phyloP scores from a whole-genome alignment of 106 monocot genomes.

The Dendrobium catenatum region DNA sequence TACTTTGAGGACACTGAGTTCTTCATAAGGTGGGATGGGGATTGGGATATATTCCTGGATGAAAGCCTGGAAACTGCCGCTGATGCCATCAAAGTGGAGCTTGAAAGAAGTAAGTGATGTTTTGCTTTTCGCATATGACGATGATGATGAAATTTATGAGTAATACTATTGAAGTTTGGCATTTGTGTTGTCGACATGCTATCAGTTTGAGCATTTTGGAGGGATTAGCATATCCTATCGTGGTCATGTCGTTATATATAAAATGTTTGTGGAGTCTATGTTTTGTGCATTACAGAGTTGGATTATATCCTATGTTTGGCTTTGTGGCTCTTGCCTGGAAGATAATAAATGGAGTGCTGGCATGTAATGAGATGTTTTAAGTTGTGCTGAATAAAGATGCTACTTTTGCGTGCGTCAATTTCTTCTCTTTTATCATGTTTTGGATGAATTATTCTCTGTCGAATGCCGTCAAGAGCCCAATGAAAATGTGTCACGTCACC shows the following conservation, averaged over 20 bases:
- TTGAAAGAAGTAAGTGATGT: constrained; percentile 6
- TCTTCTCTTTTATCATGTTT: no score
- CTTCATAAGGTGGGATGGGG: constrained; percentile 89
- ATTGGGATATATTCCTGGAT: constrained; percentile 88
- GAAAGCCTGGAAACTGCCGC: constrained; percentile 61
- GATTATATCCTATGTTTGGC: background rate
- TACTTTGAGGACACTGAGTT: constrained; percentile 93
- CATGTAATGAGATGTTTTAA: background rate
- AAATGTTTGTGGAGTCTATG: background rate
- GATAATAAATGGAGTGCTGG: background rate
- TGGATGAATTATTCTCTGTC: no score
- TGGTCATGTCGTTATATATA: background rate
- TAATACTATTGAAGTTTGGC: background rate
- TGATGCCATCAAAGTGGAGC: constrained; percentile 37
- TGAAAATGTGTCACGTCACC: no score
- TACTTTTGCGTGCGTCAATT: no score
- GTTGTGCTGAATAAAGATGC: background rate
- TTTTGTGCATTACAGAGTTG: background rate
- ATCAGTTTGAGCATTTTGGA: background rate
- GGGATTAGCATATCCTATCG: background rate
- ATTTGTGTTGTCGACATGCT: background rate
- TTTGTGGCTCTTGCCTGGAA: background rate
- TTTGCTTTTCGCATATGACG: background rate
- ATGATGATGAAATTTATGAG: background rate
- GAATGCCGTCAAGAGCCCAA: no score